Evolutionary conservation across 768 basidiomycete species (phyloP).

Genomic region (Tulasnella sp.): DNA sequence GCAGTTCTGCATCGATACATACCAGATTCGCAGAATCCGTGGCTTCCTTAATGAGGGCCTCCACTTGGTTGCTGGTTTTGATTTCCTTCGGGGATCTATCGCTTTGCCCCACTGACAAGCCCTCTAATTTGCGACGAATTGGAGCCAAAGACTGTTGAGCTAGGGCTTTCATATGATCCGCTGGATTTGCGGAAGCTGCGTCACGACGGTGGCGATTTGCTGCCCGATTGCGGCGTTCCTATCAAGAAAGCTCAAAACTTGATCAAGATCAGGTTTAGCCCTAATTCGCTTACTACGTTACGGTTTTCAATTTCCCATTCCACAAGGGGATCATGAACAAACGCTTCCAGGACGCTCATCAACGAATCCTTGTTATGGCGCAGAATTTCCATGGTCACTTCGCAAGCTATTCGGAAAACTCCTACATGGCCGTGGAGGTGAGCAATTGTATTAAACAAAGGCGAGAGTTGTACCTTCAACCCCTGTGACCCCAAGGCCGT

Average conservation of each 20-base stretch:
- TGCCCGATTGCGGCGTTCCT: too few relatives aligned
- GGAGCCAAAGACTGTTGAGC: slow-evolving; percentile 66
- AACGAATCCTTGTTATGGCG: slow-evolving; percentile 84
- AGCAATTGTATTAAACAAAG: not conserved
- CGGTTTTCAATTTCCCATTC: slow-evolving; percentile 86
- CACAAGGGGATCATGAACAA: slow-evolving; percentile 90
- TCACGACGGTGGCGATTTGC: too few relatives aligned
- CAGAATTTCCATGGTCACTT: slow-evolving; percentile 76
- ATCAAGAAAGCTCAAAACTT: too few relatives aligned
- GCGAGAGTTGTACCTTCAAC: slow-evolving; percentile 53
- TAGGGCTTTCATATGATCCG: slow-evolving; percentile 39
- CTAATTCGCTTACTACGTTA: slow-evolving; percentile 35
- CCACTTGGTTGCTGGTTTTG: slow-evolving; percentile 77
- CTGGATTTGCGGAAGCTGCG: not conserved
- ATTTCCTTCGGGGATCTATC: slow-evolving; percentile 38
- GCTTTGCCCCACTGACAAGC: slow-evolving; percentile 19
- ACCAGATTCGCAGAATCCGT: slow-evolving; percentile 60
- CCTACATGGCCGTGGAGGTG: slow-evolving; percentile 31
- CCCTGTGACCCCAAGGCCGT: slow-evolving; percentile 84
- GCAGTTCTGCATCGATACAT: slow-evolving; percentile 27
- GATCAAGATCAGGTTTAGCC: too few relatives aligned
- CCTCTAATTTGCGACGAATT: slow-evolving; percentile 66
- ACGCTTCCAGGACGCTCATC: slow-evolving; percentile 92
- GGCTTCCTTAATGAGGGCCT: slow-evolving; percentile 83
- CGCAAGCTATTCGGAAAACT: slow-evolving; percentile 80